Base-by-base conservation (phyloP, 805 yeast genomes). In the Suhomyces xylopsoci region DNA sequence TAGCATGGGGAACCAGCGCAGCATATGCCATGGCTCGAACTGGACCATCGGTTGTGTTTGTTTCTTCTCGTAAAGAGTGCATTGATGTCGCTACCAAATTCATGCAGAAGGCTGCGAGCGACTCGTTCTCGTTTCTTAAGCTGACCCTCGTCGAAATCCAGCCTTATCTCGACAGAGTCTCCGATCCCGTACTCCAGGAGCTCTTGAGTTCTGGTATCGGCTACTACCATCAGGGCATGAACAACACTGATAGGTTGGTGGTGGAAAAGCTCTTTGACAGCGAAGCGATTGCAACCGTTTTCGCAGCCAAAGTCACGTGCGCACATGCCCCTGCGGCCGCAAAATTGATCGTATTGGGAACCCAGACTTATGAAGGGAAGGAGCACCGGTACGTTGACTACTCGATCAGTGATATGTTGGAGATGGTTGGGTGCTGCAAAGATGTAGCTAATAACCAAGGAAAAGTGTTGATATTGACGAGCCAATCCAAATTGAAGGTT, bases 321-420 rank as follows among this genome's bases (percentile, higher is more conserved):
- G 57, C 65, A 43, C 74, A 69, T 56, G 67, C 75, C 7, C 90
- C 92, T 0, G 41, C 66, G 1, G 82, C 90, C 0, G 70, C 76
- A 41, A 66, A 76, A 47, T 88, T 87, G 2, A 67, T 87, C 25
- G 75, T 93, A 5, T 63, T 86, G 52, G 89, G 96, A 10, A 90
- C 97, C 0, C 85, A 82, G 59, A 74, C 68, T 17, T 87, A 74
- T 62, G 94, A 89, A 45, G 93, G 89, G 0, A 80, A 76, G 48
- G 96, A 88, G 58, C 89, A 85, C 59, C 70, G 92, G 30, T 81
- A 79, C 56, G 66, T 84, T 43, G 88, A 86, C 64, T 92, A 90
- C 62, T 73, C 90, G 0, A 75, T 89, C 24, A 79, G 76, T 54
- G 86, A 83, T 9, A 41, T 89, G 0, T 62, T 83, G 47, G 93